Evolutionary conservation across 345 rosid genomes (phyloP).

Genomic region (Lumnitzera racemosa): DNA sequence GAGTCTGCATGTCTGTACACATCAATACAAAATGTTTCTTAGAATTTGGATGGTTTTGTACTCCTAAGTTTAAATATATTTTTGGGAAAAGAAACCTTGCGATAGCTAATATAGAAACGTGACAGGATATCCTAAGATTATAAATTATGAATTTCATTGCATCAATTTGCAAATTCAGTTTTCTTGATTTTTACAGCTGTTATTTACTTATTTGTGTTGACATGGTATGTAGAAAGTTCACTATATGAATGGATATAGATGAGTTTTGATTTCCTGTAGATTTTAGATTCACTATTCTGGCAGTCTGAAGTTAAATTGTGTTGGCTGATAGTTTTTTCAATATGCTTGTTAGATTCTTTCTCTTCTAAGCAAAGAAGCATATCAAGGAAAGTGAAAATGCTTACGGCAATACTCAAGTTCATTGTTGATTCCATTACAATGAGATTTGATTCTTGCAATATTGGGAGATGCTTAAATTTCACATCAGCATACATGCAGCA

Average conservation of each 20-base stretch:
- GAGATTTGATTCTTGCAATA: constrained; percentile 37
- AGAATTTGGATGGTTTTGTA: too few relatives aligned
- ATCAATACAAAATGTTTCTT: too few relatives aligned
- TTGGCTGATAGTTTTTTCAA: constrained; percentile 2
- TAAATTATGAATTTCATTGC: too few relatives aligned
- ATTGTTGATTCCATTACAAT: constrained; percentile 48
- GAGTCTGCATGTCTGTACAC: too few relatives aligned
- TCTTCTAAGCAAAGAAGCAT: constrained; percentile 23
- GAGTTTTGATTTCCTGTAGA: too few relatives aligned
- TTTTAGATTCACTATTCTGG: too few relatives aligned
- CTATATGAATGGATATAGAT: too few relatives aligned
- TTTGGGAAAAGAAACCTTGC: background rate
- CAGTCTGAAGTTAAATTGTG: background rate
- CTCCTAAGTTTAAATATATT: background rate
- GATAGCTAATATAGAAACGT: background rate
- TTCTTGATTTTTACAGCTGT: background rate
- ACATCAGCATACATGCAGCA: constrained; percentile 44
- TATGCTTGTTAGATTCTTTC: constrained; percentile 28
- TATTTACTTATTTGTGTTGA: background rate
- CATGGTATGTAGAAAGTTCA: too few relatives aligned
- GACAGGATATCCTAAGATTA: background rate
- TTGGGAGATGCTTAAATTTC: constrained; percentile 43
- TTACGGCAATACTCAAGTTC: constrained; percentile 64
- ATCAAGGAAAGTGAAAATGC: constrained; percentile 44
- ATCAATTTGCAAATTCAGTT: background rate